Evolutionary conservation across 148 eudicot genomes (phyloP).

Genomic region (Camellia sinensis): DNA sequence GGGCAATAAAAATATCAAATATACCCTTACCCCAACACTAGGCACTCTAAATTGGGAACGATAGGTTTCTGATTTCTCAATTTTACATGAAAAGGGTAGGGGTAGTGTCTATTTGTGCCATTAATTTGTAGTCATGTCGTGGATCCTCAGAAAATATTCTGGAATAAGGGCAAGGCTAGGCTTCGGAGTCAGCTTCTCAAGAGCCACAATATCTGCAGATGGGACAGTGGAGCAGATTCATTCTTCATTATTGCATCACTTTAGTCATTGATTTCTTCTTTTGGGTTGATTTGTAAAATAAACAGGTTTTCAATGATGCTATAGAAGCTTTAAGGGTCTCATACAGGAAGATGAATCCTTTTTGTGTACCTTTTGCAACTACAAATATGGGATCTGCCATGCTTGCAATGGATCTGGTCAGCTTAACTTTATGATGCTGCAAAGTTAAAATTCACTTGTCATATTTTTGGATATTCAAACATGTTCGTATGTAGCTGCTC

Average conservation of each 20-base stretch:
- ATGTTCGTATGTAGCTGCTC: slow-evolving; percentile 15
- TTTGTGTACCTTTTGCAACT: slow-evolving; percentile 90
- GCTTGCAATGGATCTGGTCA: slow-evolving; percentile 95
- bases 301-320: slow-evolving; percentile 85
- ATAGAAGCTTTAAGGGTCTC: slow-evolving; percentile 88
- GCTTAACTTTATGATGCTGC: slow-evolving; percentile 19
- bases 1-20: too few species aligned
- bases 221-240: slow-evolving; percentile 1
- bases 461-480: slow-evolving; percentile 6
- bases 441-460: neutral
- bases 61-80: neutral
- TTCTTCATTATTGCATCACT: neutral
- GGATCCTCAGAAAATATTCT: neutral
- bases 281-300: slow-evolving; percentile 24
- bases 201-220: neutral
- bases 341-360: slow-evolving; percentile 94
- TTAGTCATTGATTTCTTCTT: slow-evolving; percentile 7
- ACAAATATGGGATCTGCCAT: slow-evolving; percentile 99
- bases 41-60: neutral
- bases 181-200: neutral
- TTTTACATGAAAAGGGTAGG: neutral
- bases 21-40: too few species aligned
- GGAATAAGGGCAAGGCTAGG: neutral
- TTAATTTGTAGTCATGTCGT: neutral
- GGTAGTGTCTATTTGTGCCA: neutral